Percentiles rank a stretch among this genome's conserved stretches.
These are phyloP conservation scores for Pyrenula aspistea DNA, from an alignment of 495 filamentous ascomycete species.

Conservation along the genomic window DNA sequence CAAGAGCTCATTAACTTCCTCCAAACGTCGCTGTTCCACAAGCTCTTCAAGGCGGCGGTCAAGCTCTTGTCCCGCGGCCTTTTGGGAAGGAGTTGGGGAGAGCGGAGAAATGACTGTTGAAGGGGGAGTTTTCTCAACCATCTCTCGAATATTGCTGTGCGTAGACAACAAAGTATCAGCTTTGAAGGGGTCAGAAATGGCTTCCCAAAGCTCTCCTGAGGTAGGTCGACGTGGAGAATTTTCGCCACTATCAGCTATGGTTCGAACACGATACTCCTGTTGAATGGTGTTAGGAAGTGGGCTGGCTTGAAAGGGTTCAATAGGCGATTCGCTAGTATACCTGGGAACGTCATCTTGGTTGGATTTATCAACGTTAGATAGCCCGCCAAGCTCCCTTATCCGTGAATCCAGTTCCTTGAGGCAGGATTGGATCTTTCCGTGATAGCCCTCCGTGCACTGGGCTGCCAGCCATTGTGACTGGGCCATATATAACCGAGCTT, in stretches of 20 bases:
- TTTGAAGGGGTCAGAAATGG: neutral
- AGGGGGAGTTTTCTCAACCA: neutral
- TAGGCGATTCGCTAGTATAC: neutral
- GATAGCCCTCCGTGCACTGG: slow-evolving; percentile 8
- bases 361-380: neutral
- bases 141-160: neutral
- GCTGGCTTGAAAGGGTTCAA: neutral
- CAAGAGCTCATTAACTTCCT: neutral
- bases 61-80: neutral
- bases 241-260: neutral
- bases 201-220: neutral
- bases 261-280: neutral
- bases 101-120: neutral
- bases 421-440: slow-evolving; percentile 4
- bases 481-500: slow-evolving; percentile 9
- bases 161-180: neutral
- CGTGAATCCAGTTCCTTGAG: neutral
- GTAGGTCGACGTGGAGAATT: neutral
- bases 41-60: neutral
- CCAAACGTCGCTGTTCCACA: neutral
- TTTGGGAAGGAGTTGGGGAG: neutral
- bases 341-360: neutral
- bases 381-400: neutral
- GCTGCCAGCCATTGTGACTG: slow-evolving; percentile 5
- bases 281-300: neutral